A percentile compares a stretch with the other conserved stretches of the same genome.
These are phyloP conservation scores for Viola odorata DNA, from an alignment of 345 rosid species.

Conservation along the genomic window DNA sequence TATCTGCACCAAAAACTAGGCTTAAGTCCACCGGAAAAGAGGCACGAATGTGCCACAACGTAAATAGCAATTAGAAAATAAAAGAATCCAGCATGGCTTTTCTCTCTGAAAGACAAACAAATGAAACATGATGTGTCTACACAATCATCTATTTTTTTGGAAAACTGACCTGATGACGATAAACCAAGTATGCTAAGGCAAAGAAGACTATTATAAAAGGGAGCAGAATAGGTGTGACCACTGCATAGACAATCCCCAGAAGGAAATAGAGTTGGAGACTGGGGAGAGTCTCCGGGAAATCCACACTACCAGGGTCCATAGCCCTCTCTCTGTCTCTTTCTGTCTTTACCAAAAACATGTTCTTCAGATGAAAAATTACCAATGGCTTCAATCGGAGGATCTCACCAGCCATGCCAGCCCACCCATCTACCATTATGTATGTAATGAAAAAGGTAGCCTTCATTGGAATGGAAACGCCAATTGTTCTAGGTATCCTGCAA, in stretches of 20 bases:
- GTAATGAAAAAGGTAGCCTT: slow-evolving; percentile 97
- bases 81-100: neutral
- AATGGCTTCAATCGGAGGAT: slow-evolving; percentile 80
- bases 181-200: slow-evolving; percentile 85
- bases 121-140: too few relatives aligned
- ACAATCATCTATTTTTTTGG: too few relatives aligned
- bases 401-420: slow-evolving; percentile 98
- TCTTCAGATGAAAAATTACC: slow-evolving; percentile 87
- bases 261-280: slow-evolving; percentile 89
- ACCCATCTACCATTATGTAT: slow-evolving; percentile 92
- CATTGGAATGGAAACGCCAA: slow-evolving; percentile 97
- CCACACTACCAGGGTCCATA: slow-evolving; percentile 82
- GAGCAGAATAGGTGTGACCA: slow-evolving; percentile 88
- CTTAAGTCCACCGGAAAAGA: too few relatives aligned
- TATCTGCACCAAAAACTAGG: slow-evolving; percentile 39
- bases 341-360: slow-evolving; percentile 85
- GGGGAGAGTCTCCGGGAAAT: slow-evolving; percentile 81
- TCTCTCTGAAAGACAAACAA: too few relatives aligned
- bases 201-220: slow-evolving; percentile 88
- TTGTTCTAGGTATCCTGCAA: slow-evolving; percentile 88
- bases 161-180: slow-evolving; percentile 86
- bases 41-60: neutral
- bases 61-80: neutral
- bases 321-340: slow-evolving; percentile 76
- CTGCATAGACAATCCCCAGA: slow-evolving; percentile 90